These are phyloP conservation scores for Pisolithus tinctorius DNA, from an alignment of 768 basidiomycete species.

Conservation along the genomic window DNA sequence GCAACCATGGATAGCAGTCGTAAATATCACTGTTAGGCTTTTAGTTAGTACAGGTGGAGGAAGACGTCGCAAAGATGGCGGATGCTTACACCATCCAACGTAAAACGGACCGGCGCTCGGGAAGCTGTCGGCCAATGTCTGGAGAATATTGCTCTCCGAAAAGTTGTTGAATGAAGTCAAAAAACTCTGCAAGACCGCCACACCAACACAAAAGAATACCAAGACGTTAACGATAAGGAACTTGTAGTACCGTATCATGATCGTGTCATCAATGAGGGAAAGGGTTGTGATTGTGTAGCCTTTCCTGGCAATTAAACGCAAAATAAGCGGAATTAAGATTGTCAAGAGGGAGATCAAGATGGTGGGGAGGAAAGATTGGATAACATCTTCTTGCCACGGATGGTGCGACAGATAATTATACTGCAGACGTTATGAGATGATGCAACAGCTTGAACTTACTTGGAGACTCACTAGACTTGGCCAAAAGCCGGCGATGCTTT, in stretches of 20 bases:
- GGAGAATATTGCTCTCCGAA: conserved; percentile 39
- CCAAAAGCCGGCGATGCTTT: conserved; percentile 63
- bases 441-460: not conserved
- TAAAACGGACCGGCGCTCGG: conserved; percentile 84
- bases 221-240: conserved; percentile 77
- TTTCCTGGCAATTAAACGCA: conserved; percentile 83
- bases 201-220: conserved; percentile 78
- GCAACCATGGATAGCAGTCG: conserved; percentile 65
- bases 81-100: conserved; percentile 74
- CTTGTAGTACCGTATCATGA: conserved; percentile 83
- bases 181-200: conserved; percentile 63
- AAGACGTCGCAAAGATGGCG: not conserved
- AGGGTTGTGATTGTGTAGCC: conserved; percentile 82
- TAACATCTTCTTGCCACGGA: conserved; percentile 60
- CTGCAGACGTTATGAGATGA: conserved; percentile 26
- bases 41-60: not conserved
- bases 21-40: conserved; percentile 55
- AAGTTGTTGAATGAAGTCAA: conserved; percentile 54
- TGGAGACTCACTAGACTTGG: conserved; percentile 50
- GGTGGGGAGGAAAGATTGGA: conserved; percentile 75
- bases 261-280: conserved; percentile 72
- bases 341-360: conserved; percentile 73
- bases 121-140: conserved; percentile 59
- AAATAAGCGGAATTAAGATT: conserved; percentile 71
- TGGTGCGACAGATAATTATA: conserved; percentile 65